Evolutionary conservation across 352 stramenopile genomes (phyloP).

Genomic region (Globisporangium rhizosaccharum): DNA sequence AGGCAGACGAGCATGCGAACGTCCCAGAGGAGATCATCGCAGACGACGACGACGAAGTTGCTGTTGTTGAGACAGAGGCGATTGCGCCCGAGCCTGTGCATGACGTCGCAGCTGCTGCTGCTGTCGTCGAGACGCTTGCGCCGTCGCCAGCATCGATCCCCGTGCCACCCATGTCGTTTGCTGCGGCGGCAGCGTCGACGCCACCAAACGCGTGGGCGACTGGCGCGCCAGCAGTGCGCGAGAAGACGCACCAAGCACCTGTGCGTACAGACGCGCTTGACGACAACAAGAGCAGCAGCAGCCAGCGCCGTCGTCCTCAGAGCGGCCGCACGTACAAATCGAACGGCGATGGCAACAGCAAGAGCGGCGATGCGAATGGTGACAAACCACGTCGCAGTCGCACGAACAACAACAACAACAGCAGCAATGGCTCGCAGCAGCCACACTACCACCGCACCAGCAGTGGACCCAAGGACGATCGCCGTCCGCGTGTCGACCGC

Average conservation of each 20-base stretch:
- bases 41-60: neutral
- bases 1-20: constrained; percentile 14
- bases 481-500: constrained; percentile 31
- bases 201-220: constrained; percentile 17
- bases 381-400: constrained; percentile 32
- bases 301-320: constrained; percentile 30
- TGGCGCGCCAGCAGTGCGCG: neutral
- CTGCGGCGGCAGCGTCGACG: constrained; percentile 24
- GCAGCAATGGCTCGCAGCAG: constrained; percentile 18
- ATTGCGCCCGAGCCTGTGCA: constrained; percentile 4
- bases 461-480: constrained; percentile 24
- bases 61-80: constrained; percentile 10
- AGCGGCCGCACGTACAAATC: constrained; percentile 23
- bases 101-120: constrained; percentile 7
- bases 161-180: constrained; percentile 46
- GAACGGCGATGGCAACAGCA: constrained; percentile 16
- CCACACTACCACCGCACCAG: constrained; percentile 4
- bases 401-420: constrained; percentile 20
- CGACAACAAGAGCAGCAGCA: constrained; percentile 25
- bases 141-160: constrained; percentile 19
- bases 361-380: constrained; percentile 16
- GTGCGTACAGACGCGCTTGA: constrained; percentile 5
- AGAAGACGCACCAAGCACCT: constrained; percentile 19
- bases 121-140: constrained; percentile 8
- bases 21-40: constrained; percentile 11